These are phyloP conservation scores for Camellia granthamiana DNA, from an alignment of 148 eudicot genomes.

Conservation along the genomic window DNA sequence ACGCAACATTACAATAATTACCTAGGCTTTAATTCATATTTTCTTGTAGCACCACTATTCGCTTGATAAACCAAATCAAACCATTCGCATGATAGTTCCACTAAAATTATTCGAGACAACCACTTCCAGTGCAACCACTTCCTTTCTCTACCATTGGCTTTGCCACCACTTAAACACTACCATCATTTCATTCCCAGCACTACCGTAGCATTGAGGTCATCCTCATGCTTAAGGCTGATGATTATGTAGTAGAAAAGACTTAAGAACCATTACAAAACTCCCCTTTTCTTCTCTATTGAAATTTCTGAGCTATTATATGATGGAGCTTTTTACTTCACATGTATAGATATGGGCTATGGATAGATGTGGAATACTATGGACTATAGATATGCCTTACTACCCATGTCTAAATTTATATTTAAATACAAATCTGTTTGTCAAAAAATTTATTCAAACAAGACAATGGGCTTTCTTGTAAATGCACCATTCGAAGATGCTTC, in stretches of 20 bases:
- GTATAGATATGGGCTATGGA: too few species aligned
- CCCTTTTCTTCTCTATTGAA: too few species aligned
- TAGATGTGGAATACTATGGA: too few species aligned
- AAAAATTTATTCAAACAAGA: neutral
- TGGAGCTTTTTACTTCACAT: too few species aligned
- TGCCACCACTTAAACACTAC: neutral
- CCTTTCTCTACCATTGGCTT: neutral
- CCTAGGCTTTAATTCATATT: neutral
- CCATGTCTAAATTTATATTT: neutral
- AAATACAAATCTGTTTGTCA: neutral
- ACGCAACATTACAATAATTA: neutral
- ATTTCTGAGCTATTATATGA: too few species aligned
- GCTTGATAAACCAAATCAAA: neutral
- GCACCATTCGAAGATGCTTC: neutral
- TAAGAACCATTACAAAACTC: neutral
- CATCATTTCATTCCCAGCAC: neutral
- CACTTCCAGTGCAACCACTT: neutral
- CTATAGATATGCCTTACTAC: neutral
- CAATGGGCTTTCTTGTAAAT: neutral
- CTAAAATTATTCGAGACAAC: neutral
- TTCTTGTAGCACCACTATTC: neutral
- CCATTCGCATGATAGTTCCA: neutral
- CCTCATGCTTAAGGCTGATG: neutral
- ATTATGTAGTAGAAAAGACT: neutral
- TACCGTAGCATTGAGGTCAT: neutral